Conservation (phyloP, 805 yeast genomes). For the Ogataea wickerhamii region DNA sequence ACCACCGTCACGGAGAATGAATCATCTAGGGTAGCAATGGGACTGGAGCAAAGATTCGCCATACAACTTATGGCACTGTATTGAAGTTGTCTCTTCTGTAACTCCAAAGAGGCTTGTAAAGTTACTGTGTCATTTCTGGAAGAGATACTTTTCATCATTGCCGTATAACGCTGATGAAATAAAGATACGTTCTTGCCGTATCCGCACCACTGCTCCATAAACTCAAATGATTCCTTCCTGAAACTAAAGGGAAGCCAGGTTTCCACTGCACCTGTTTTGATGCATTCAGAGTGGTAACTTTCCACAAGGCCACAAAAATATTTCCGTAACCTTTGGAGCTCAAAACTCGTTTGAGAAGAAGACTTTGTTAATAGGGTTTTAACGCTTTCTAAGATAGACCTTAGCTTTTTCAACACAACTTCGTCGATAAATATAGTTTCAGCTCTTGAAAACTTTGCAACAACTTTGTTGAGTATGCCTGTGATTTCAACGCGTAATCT, state of each 20-base stretch:
- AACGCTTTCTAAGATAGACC: slow-evolving; percentile 57
- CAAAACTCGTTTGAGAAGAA: slow-evolving; percentile 58
- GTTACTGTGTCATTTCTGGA: slow-evolving; percentile 42
- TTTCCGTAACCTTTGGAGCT: slow-evolving; percentile 72
- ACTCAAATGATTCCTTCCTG: slow-evolving; percentile 75
- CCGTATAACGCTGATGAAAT: slow-evolving; percentile 62
- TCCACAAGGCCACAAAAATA: slow-evolving; percentile 83
- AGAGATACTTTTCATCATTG: slow-evolving; percentile 44
- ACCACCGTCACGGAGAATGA: slow-evolving; percentile 70
- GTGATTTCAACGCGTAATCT: slow-evolving; percentile 67
- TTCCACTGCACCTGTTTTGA: slow-evolving; percentile 40
- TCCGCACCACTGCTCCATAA: slow-evolving; percentile 93
- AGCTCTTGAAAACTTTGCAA: slow-evolving; percentile 57
- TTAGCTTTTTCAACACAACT: slow-evolving; percentile 62
- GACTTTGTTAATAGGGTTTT: slow-evolving; percentile 53
- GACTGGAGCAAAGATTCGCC: slow-evolving; percentile 79
- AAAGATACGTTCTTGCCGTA: slow-evolving; percentile 63
- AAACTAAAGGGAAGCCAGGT: slow-evolving; percentile 84
- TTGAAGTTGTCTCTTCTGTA: slow-evolving; percentile 70
- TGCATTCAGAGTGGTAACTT: slow-evolving; percentile 58
- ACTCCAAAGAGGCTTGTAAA: slow-evolving; percentile 71
- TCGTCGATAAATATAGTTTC: slow-evolving; percentile 56
- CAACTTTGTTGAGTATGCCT: slow-evolving; percentile 66
- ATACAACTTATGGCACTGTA: slow-evolving; percentile 74
- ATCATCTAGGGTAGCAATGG: slow-evolving; percentile 47